These are phyloP conservation scores for Auxenochlorella pyrenoidosa DNA, from an alignment of 139 green algal species.

Conservation along the genomic window DNA sequence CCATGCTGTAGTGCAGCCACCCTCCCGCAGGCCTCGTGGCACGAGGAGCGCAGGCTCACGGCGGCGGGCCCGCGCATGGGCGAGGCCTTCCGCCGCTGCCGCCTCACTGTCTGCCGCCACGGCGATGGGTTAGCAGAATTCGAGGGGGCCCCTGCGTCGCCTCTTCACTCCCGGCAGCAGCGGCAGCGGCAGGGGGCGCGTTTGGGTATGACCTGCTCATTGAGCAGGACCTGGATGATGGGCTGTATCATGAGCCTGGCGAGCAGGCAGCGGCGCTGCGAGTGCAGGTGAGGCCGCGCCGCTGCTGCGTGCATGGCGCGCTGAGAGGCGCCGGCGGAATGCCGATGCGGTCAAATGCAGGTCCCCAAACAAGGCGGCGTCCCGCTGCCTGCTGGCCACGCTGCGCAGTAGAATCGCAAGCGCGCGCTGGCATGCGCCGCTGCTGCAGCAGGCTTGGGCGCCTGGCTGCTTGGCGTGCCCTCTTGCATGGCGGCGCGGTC, in stretches of 20 bases:
- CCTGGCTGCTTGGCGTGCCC: no score
- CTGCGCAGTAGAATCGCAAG: no score
- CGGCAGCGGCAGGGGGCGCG: background rate
- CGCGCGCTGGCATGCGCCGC: no score
- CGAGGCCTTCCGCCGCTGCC: conserved; percentile 19
- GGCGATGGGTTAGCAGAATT: background rate
- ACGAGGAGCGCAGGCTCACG: conserved; percentile 22
- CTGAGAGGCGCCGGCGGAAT: no score
- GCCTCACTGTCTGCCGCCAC: conserved; percentile 1
- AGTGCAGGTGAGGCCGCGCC: conserved; percentile 6
- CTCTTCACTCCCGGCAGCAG: background rate
- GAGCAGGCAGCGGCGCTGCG: background rate
- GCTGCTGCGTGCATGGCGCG: no score
- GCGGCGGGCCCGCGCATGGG: background rate
- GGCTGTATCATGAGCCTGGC: background rate
- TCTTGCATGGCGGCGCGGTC: no score
- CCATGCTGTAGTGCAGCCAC: background rate
- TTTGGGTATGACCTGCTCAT: conserved; percentile 17
- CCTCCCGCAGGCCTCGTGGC: conserved; percentile 7
- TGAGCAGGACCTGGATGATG: conserved; percentile 23
- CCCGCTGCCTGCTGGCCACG: no score
- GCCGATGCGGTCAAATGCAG: no score
- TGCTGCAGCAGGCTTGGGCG: no score
- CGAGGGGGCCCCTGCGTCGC: background rate
- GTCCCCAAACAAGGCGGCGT: no score